phyloP scores from a whole-genome alignment of 2,329 filamentous ascomycete genomes.

The Botrytis pseudocinerea region DNA sequence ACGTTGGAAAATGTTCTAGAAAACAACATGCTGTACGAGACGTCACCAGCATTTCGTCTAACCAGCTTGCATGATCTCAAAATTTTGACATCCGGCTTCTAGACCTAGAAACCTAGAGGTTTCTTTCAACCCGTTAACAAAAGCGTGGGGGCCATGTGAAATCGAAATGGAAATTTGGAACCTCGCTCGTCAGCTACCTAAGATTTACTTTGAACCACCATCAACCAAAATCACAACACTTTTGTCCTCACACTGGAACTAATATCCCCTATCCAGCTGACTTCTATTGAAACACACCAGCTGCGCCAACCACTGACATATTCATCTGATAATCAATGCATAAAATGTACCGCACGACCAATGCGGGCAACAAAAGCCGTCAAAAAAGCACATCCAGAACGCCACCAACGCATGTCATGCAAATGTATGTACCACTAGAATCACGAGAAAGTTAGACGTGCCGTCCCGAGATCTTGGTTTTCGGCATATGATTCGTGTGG shows the following conservation, averaged over 20 bases:
- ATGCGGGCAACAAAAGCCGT: neutral
- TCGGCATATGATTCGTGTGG: slow-evolving; percentile 16
- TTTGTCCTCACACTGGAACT: too few species aligned
- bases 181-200: neutral
- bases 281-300: neutral
- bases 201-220: neutral
- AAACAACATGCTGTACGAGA: slow-evolving; percentile 9
- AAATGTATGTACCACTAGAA: slow-evolving; percentile 3
- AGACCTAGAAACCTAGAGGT: neutral
- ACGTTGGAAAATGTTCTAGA: slow-evolving; percentile 7
- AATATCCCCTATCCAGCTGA: neutral
- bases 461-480: slow-evolving; percentile 24
- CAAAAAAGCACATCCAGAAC: neutral
- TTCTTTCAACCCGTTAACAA: neutral
- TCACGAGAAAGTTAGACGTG: slow-evolving; percentile 2
- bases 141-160: neutral
- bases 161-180: neutral
- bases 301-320: neutral
- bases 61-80: neutral
- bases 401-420: slow-evolving; percentile 19
- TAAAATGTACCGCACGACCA: neutral
- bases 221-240: neutral
- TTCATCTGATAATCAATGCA: slow-evolving; percentile 11
- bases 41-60: neutral
- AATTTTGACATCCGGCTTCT: neutral